Percentiles rank a stretch among this genome's conserved stretches.
Evolutionary conservation across 257 asterid genomes (phyloP).

Genomic region (Datura wrightii): DNA sequence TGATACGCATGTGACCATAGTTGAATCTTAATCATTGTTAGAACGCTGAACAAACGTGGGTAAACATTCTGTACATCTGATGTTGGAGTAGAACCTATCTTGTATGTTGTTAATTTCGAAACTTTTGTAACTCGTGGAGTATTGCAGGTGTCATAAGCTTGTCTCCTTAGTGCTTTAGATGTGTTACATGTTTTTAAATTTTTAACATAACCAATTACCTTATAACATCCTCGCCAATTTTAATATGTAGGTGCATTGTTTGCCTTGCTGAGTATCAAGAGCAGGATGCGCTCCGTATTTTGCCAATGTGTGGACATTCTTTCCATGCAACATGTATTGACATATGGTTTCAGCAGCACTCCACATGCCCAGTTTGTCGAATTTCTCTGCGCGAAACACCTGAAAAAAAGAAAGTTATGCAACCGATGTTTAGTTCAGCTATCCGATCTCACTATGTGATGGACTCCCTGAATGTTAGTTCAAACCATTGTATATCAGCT

Average conservation of each 20-base stretch:
- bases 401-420: slow-evolving; percentile 65
- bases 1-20: background rate
- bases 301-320: slow-evolving; percentile 79
- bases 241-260: slow-evolving; percentile 64
- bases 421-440: slow-evolving; percentile 76
- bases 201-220: background rate
- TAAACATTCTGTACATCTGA: background rate
- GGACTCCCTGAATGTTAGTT: slow-evolving; percentile 44
- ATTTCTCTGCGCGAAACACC: slow-evolving; percentile 68
- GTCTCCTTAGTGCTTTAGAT: background rate
- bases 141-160: background rate
- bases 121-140: background rate
- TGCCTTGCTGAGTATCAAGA: slow-evolving; percentile 75
- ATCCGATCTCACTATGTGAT: slow-evolving; percentile 52
- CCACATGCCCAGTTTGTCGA: slow-evolving; percentile 91
- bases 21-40: slow-evolving; percentile 3
- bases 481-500: slow-evolving; percentile 48
- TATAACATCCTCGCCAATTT: background rate
- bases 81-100: slow-evolving; percentile 18
- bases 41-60: background rate
- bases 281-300: slow-evolving; percentile 65
- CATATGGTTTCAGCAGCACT: slow-evolving; percentile 78
- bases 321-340: slow-evolving; percentile 81
- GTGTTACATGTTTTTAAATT: background rate
- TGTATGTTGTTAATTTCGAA: background rate